Percentiles rank a stretch among this genome's conserved stretches.
These are phyloP conservation scores for Syzygium malaccense DNA, from an alignment of 441 rosid genomes.

Conservation along the genomic window DNA sequence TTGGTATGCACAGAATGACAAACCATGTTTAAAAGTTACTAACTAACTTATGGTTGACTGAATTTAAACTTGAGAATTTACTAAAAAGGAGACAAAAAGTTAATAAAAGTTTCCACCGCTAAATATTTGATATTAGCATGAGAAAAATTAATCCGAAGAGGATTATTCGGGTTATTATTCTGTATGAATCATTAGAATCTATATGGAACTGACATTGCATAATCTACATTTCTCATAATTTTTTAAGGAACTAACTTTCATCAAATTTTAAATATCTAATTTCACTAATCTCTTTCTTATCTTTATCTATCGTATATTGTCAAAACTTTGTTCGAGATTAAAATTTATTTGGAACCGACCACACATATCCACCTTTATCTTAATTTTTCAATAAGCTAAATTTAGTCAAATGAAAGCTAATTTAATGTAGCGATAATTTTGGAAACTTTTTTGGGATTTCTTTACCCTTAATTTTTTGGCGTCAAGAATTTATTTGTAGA, in stretches of 20 bases:
- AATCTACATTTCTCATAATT: not conserved
- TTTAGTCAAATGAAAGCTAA: not conserved
- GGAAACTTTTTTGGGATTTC: not conserved
- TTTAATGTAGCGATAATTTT: not conserved
- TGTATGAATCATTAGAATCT: not conserved
- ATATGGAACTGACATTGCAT: not conserved
- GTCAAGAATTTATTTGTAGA: not conserved
- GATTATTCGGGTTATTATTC: not conserved
- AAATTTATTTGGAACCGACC: not conserved
- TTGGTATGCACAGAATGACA: not conserved
- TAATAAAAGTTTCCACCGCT: rapidly evolving
- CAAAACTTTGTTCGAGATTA: not conserved
- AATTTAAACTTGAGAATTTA: not conserved
- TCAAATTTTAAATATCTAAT: not conserved
- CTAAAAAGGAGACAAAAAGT: not conserved
- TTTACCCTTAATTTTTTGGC: not conserved
- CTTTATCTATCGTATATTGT: not conserved
- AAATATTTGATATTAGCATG: not conserved
- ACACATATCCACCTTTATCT: not conserved
- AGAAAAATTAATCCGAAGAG: not conserved
- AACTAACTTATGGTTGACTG: not conserved
- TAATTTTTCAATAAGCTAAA: not conserved
- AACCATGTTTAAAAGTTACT: not conserved
- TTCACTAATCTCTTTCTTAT: not conserved
- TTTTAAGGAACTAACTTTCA: not conserved